These are phyloP conservation scores for Cucumis melo DNA, from an alignment of 306 rosid genomes.

Conservation along the genomic window DNA sequence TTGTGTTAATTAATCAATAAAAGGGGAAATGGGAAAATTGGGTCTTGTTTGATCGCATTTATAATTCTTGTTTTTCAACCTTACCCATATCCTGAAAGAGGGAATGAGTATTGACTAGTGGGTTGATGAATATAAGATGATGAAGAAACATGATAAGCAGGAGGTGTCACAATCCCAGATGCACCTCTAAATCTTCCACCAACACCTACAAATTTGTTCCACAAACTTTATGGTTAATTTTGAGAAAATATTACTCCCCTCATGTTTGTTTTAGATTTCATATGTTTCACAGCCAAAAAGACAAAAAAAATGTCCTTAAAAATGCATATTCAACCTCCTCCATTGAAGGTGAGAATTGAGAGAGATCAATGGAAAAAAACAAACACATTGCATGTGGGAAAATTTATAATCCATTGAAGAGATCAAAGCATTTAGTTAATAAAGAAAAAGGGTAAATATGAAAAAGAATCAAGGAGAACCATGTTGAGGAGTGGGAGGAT, in stretches of 20 bases:
- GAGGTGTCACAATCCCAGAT: conserved; percentile 45
- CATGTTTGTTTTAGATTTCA: background rate
- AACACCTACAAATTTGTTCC: conserved; percentile 18
- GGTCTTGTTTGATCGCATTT: background rate
- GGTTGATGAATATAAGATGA: conserved; percentile 58
- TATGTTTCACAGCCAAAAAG: background rate
- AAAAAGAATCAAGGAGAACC: conserved; percentile 31
- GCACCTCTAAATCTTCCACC: conserved; percentile 47
- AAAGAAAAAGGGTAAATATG: background rate
- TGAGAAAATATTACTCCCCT: background rate
- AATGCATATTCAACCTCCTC: background rate
- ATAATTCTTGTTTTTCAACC: background rate
- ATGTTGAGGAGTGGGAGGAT: conserved; percentile 48
- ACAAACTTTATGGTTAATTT: background rate
- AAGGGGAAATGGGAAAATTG: background rate
- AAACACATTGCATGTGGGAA: background rate
- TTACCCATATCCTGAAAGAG: conserved; percentile 76
- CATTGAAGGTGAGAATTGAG: background rate
- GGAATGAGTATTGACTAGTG: conserved; percentile 56
- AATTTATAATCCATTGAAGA: background rate
- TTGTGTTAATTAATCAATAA: background rate
- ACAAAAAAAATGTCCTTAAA: no score
- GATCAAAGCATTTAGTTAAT: background rate
- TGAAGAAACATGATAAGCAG: conserved; percentile 53
- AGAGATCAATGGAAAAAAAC: background rate